Conservation (phyloP, 2,329 filamentous ascomycete genomes). For the Stachybotrys elegans region DNA sequence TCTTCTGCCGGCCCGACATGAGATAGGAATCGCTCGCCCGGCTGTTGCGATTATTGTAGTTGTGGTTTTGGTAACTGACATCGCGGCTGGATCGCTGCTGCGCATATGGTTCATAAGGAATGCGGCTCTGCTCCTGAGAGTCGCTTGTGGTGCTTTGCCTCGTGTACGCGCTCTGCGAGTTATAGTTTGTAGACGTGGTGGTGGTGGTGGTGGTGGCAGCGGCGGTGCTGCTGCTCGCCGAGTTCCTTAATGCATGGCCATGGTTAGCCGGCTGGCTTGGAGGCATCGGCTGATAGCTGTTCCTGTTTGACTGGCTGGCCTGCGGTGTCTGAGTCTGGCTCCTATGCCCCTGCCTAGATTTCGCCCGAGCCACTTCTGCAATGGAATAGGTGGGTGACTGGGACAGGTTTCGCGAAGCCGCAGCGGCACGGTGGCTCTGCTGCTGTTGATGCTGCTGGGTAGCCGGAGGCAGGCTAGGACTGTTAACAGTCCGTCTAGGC, state of each 20-base stretch:
- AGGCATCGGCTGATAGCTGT: neutral
- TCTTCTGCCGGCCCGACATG: no score
- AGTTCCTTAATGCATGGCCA: neutral
- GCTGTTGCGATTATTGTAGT: neutral
- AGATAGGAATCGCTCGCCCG: no score
- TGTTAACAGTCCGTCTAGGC: no score
- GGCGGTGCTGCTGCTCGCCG: neutral
- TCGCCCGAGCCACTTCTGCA: neutral
- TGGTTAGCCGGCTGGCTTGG: neutral
- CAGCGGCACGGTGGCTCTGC: no score
- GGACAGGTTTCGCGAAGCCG: no score
- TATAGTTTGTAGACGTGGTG: neutral
- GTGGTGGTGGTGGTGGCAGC: neutral
- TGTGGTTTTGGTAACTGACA: neutral
- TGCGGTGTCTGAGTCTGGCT: neutral
- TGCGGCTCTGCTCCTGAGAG: neutral
- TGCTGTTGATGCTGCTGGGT: no score
- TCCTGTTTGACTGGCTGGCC: neutral
- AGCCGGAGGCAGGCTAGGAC: no score
- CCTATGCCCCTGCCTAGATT: neutral
- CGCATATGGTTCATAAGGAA: slow-evolving; percentile 1
- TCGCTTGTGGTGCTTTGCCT: neutral
- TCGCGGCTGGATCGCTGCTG: neutral
- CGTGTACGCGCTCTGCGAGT: neutral
- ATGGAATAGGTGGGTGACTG: no score